A percentile compares a stretch with the other conserved stretches of the same genome.
Conservation (phyloP, 768 basidiomycete species). For the Obba rivulosa region DNA sequence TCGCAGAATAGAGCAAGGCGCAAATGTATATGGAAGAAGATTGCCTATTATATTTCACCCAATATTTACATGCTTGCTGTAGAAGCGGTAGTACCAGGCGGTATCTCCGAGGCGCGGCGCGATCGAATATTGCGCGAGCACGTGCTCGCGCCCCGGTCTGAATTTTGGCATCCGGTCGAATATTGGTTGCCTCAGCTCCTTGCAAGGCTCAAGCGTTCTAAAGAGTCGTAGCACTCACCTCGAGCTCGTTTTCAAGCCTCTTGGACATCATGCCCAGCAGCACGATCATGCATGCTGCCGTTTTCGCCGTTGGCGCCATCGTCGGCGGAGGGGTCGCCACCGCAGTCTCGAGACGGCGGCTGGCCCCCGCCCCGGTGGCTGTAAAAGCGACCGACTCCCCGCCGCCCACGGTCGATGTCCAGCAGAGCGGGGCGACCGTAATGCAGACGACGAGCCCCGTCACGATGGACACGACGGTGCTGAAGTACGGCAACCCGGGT, state of each 20-base stretch:
- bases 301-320: conserved; percentile 79
- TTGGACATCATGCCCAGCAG: conserved; percentile 35
- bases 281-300: conserved; percentile 53
- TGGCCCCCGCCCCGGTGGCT: conserved; percentile 11
- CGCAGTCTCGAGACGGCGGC: conserved; percentile 33
- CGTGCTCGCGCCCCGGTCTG: no score
- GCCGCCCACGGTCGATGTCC: conserved; percentile 43
- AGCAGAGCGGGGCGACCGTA: conserved; percentile 37
- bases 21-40: not conserved
- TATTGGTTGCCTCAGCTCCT: no score
- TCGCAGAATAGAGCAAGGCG: not conserved
- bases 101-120: no score
- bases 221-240: no score
- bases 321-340: conserved; percentile 74
- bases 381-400: conserved; percentile 11
- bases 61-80: no score
- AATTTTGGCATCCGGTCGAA: no score
- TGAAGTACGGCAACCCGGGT: conserved; percentile 87
- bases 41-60: not conserved
- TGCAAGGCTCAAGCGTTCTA: no score
- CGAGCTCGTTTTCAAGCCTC: no score
- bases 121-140: no score
- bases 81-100: no score
- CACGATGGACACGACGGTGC: conserved; percentile 30
- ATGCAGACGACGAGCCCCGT: conserved; percentile 30